Evolutionary conservation across 2,329 filamentous ascomycete genomes (phyloP).

Genomic region (Colletotrichum chrysophilum): DNA sequence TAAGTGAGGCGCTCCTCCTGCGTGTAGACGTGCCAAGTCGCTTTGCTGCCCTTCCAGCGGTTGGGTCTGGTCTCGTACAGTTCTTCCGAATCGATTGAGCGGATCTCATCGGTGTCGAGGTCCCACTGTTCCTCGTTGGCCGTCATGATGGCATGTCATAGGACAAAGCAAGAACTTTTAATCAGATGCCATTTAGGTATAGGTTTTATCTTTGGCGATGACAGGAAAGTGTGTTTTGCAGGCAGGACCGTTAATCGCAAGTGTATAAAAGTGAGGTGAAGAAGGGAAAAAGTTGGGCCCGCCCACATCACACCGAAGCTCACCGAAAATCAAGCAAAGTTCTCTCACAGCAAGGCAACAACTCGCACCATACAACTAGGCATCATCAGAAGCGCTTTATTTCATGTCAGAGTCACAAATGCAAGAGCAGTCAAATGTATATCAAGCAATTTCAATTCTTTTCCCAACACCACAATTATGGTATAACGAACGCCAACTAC

Average conservation of each 20-base stretch:
- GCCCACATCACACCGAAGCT: not conserved
- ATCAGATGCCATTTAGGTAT: not conserved
- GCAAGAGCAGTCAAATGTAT: not conserved
- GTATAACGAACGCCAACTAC: slow-evolving; percentile 23
- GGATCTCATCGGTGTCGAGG: slow-evolving; percentile 50
- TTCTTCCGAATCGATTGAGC: slow-evolving; percentile 52
- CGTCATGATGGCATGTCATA: slow-evolving; percentile 4
- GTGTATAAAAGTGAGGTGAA: slow-evolving; percentile 5
- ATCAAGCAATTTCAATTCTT: slow-evolving; percentile 8
- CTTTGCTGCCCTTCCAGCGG: slow-evolving; percentile 70
- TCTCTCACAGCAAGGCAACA: not conserved
- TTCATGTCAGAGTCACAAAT: not conserved
- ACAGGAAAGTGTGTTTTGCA: not conserved
- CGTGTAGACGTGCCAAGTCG: slow-evolving; percentile 71
- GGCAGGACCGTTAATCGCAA: not conserved
- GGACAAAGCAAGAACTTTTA: accelerated
- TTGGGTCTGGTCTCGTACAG: slow-evolving; percentile 65
- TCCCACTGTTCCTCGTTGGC: slow-evolving; percentile 35
- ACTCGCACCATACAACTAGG: not conserved
- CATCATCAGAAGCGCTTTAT: not conserved
- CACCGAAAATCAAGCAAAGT: not conserved
- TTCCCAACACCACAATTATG: slow-evolving; percentile 23
- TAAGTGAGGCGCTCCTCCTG: slow-evolving; percentile 67
- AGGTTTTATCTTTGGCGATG: not conserved
- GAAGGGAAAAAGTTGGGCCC: slow-evolving; percentile 1